Evolutionary conservation across 2,329 filamentous ascomycete species (phyloP).

Genomic region (Aaosphaeria arxii): DNA sequence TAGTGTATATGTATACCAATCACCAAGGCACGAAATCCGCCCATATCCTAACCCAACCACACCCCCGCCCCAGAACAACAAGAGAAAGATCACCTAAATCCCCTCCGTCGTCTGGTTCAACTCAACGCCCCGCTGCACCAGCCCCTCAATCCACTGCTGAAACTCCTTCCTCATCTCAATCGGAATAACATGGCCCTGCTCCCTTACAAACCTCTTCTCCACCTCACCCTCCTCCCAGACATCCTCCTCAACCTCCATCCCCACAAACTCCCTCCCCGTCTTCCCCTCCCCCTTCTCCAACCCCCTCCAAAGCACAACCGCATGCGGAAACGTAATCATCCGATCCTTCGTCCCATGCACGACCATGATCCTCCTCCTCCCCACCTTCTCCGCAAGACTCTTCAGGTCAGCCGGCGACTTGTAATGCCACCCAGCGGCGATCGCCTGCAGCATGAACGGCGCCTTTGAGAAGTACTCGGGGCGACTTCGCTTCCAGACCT

Average conservation of each 20-base stretch:
- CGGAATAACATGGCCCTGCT: slow-evolving; percentile 71
- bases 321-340: slow-evolving; percentile 76
- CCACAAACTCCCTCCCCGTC: slow-evolving; percentile 31
- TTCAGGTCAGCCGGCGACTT: slow-evolving; percentile 67
- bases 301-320: slow-evolving; percentile 62
- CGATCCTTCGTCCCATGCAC: slow-evolving; percentile 72
- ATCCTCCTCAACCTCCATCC: slow-evolving; percentile 31
- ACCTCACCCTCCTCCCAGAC: slow-evolving; percentile 42
- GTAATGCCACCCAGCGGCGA: slow-evolving; percentile 76
- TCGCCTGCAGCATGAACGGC: slow-evolving; percentile 73
- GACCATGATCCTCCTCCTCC: slow-evolving; percentile 70
- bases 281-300: slow-evolving; percentile 55
- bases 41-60: no score
- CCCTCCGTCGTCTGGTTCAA: slow-evolving; percentile 29
- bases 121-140: slow-evolving; percentile 53
- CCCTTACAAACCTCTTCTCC: slow-evolving; percentile 62
- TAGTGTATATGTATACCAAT: no score
- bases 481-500: slow-evolving; percentile 67
- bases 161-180: slow-evolving; percentile 71
- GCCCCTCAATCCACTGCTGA: slow-evolving; percentile 59
- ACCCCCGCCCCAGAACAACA: no score
- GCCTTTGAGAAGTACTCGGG: slow-evolving; percentile 58
- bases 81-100: no score
- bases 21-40: no score
- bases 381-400: slow-evolving; percentile 65